phyloP scores from a whole-genome alignment of 257 asterid genomes.

The Ilex asprella region DNA sequence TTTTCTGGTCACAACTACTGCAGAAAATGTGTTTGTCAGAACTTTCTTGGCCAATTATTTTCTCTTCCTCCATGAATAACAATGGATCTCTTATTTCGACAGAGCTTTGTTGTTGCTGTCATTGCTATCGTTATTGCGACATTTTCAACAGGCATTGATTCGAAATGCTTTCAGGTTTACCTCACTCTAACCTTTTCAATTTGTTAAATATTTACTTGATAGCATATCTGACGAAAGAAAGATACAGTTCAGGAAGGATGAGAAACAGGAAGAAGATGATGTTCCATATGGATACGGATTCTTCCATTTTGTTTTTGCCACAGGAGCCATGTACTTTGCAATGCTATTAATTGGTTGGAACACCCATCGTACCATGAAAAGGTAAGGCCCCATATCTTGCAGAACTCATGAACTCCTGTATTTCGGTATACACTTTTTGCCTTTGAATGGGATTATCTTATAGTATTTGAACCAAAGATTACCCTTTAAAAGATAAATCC shows the following conservation, averaged over 20 bases:
- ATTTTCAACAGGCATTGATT: conserved; percentile 49
- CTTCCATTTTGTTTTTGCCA: conserved; percentile 46
- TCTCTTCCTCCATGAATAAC: background rate
- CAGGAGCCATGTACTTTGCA: conserved; percentile 54
- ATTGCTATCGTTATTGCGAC: conserved; percentile 45
- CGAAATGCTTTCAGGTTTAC: conserved; percentile 46
- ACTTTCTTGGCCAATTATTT: too few species aligned
- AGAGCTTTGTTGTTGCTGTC: conserved; percentile 50
- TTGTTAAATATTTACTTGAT: too few species aligned
- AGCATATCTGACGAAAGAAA: conserved; percentile 1
- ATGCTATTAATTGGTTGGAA: conserved; percentile 55
- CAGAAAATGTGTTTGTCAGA: too few species aligned
- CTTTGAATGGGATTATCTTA: too few species aligned
- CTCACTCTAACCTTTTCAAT: background rate
- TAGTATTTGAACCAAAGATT: too few species aligned
- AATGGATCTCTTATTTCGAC: conserved; percentile 16
- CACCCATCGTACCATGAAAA: conserved; percentile 44
- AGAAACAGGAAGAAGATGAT: conserved; percentile 29
- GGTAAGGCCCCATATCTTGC: conserved; percentile 13
- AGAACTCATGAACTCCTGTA: too few species aligned
- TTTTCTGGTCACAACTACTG: too few species aligned
- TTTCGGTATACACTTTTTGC: too few species aligned
- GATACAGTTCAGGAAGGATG: conserved; percentile 40
- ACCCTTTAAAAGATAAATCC: too few species aligned
- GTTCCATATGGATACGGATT: conserved; percentile 48